Percentiles rank a stretch among this genome's conserved stretches.
These are phyloP conservation scores for Linum trigynum DNA, from an alignment of 345 rosid species.

Conservation along the genomic window DNA sequence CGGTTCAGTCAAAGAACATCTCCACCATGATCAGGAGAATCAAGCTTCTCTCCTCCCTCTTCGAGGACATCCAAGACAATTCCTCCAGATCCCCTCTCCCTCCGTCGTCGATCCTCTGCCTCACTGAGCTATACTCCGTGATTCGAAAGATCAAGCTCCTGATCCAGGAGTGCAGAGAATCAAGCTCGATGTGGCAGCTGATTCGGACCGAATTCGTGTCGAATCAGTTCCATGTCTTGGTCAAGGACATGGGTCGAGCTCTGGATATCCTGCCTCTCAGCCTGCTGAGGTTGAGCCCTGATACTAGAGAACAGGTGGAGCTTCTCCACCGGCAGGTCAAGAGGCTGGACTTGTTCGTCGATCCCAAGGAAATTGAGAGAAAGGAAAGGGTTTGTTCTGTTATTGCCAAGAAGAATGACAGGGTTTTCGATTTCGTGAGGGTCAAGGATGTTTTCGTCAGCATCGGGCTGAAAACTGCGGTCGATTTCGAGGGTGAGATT, in stretches of 20 bases:
- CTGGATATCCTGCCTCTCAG: slow-evolving; percentile 58
- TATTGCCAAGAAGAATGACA: slow-evolving; percentile 34
- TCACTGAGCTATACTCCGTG: slow-evolving; percentile 48
- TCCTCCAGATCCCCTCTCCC: slow-evolving; percentile 25
- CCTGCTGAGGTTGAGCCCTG: slow-evolving; percentile 34
- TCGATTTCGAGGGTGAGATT: slow-evolving; percentile 47
- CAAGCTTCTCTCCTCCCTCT: slow-evolving; percentile 43
- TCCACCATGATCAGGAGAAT: slow-evolving; percentile 50
- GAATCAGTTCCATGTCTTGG: slow-evolving; percentile 38
- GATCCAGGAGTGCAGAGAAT: slow-evolving; percentile 40
- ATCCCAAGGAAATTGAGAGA: slow-evolving; percentile 33
- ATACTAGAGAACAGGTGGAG: slow-evolving; percentile 58
- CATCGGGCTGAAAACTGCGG: slow-evolving; percentile 33
- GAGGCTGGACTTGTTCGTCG: slow-evolving; percentile 36
- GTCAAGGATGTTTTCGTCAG: slow-evolving; percentile 31
- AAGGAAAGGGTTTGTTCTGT: slow-evolving; percentile 36
- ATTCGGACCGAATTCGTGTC: slow-evolving; percentile 34
- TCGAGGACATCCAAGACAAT: slow-evolving; percentile 42
- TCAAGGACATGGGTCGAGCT: slow-evolving; percentile 57
- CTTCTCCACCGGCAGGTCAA: slow-evolving; percentile 55
- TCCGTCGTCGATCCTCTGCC: slow-evolving; percentile 48
- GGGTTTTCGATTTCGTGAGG: slow-evolving; percentile 25
- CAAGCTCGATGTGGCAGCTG: slow-evolving; percentile 47
- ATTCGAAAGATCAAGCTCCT: slow-evolving; percentile 33
- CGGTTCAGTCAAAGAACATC: slow-evolving; percentile 33